Evolutionary conservation across 371 early-diverging fungal genomes (phyloP).

Genomic region (Rhizopus delemar): DNA sequence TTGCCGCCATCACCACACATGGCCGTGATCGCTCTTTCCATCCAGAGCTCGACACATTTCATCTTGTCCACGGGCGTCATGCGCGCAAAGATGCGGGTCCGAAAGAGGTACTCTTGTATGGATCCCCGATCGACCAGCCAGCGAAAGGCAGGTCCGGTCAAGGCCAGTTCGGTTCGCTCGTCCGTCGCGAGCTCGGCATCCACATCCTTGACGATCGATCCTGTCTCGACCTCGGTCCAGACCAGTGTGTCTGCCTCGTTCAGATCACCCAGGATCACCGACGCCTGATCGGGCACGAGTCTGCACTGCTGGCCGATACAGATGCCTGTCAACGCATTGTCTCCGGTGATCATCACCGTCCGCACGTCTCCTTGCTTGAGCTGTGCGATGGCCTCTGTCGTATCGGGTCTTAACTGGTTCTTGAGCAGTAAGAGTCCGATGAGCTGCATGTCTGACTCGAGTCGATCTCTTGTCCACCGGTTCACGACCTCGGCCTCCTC

Average conservation of each 20-base stretch:
- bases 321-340: constrained; percentile 79
- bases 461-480: constrained; percentile 51
- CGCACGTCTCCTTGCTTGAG: constrained; percentile 77
- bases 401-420: constrained; percentile 79
- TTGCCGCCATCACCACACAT: constrained; percentile 99
- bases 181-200: constrained; percentile 6
- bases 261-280: constrained; percentile 69
- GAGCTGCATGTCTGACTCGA: constrained; percentile 65
- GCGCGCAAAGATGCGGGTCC: constrained; percentile 72
- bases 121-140: constrained; percentile 26
- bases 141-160: constrained; percentile 69
- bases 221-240: constrained; percentile 33
- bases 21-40: constrained; percentile 65
- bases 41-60: constrained; percentile 60
- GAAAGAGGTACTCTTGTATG: constrained; percentile 45
- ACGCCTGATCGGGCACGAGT: constrained; percentile 24
- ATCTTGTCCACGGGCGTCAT: constrained; percentile 78
- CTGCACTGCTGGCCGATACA: constrained; percentile 62
- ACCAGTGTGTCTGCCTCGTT: constrained; percentile 68
- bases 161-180: constrained; percentile 55
- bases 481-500: constrained; percentile 23
- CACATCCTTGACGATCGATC: constrained; percentile 9
- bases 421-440: constrained; percentile 78
- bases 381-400: constrained; percentile 63
- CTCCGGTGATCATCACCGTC: constrained; percentile 92